Conservation (phyloP, 106 monocot genomes). For the Xerophyta viscosa region DNA sequence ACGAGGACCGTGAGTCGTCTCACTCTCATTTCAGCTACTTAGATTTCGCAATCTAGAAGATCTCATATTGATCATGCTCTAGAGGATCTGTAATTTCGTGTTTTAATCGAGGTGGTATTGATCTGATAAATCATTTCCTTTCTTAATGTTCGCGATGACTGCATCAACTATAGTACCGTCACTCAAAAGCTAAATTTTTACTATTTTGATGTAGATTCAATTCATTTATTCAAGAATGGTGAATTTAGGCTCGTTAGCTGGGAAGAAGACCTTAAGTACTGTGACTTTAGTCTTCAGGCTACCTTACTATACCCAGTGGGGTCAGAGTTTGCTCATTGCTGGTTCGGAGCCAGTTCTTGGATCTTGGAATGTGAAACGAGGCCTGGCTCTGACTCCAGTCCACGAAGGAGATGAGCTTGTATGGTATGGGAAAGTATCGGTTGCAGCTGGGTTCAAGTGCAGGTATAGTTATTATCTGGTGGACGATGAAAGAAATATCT, state of each 20-base stretch:
- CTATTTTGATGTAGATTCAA: constrained; percentile 2
- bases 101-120: too few relatives aligned
- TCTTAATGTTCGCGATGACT: too few relatives aligned
- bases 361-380: constrained; percentile 69
- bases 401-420: constrained; percentile 73
- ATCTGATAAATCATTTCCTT: too few relatives aligned
- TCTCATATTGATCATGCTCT: too few relatives aligned
- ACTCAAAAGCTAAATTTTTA: neutral
- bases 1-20: too few relatives aligned
- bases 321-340: constrained; percentile 67
- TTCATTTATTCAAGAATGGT: constrained; percentile 20
- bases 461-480: constrained; percentile 80
- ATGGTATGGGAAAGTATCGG: constrained; percentile 62
- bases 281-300: constrained; percentile 60
- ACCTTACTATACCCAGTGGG: constrained; percentile 89
- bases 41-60: too few relatives aligned
- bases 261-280: constrained; percentile 31
- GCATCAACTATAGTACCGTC: too few relatives aligned
- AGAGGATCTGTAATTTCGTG: too few relatives aligned
- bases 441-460: constrained; percentile 47
- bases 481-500: constrained; percentile 56
- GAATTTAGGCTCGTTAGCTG: constrained; percentile 15
- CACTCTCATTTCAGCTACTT: too few relatives aligned
- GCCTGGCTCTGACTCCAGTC: constrained; percentile 43
- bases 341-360: constrained; percentile 67